Base-by-base conservation (phyloP, 345 rosid species). In the Schrenkiella parvula region DNA sequence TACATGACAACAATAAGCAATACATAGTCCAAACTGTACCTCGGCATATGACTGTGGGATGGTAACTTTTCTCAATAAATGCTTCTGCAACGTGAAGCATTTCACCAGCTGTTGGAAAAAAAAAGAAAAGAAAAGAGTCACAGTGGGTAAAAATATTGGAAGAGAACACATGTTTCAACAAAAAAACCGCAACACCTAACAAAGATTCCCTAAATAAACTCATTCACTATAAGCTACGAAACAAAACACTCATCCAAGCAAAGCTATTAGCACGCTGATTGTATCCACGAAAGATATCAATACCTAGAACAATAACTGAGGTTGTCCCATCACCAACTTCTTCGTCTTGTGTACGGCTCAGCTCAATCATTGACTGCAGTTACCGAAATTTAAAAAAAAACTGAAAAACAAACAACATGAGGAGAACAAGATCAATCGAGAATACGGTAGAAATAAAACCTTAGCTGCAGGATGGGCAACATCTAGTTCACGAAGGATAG, bases 261-360 rank as follows among this genome's bases (percentile, higher is more conserved):
- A 42, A 42, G 46, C 18, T 42, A 42, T n/a, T 6, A 1, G 44
- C 17, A 39, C 6, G 7, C 44, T 4, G 44, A 39, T 39, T 4
- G 15, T n/a, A n/a, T n/a, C 2, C 17, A 4, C 14, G 17, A 39
- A 39, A 31, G 12, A 57, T 32, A 3, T 17, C 47, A 14, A 66
- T 87, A 93, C 98, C 97, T 63, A 93, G 86, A 75, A 93, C 90
- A 77, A 90, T 93, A 64, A 90, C 96, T n/a, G 98, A 90, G 56
- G 98, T 93, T 29, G 98, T 93, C 75, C 98, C 98, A 79, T 93
- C 98, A 72, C 97, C 97, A 4, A 93, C 97, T 82, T 93, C 97
- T 87, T 88, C 98, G 72, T 93, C 98, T 82, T 90, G 98, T 6
- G 97, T 86, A 14, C 97, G 93, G 67, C 97, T 93, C 54, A 93